phyloP scores from a whole-genome alignment of 2,329 filamentous ascomycete species.

The Helminthosporium solani region DNA sequence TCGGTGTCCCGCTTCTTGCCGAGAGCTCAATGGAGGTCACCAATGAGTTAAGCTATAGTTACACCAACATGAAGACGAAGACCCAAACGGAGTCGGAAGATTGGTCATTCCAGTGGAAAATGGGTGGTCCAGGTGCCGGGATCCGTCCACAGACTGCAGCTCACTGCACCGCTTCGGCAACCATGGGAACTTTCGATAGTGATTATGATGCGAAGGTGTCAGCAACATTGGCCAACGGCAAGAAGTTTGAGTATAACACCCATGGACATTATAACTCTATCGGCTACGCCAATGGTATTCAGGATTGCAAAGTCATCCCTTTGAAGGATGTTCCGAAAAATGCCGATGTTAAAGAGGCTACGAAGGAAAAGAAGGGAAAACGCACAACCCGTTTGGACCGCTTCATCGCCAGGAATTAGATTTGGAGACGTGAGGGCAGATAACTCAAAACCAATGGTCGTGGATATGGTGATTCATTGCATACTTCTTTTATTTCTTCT shows the following conservation, averaged over 20 bases:
- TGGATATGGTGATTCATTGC: no score
- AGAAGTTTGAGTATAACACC: not conserved
- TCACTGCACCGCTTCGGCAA: conserved; percentile 3
- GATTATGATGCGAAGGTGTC: conserved; percentile 1
- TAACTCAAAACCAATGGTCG: conserved; percentile 12
- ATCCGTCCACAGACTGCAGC: conserved; percentile 1
- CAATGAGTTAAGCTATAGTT: not conserved
- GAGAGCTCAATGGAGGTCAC: not conserved
- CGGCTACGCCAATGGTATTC: not conserved
- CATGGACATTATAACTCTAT: conserved; percentile 1
- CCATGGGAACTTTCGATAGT: conserved; percentile 1
- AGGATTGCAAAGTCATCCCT: not conserved
- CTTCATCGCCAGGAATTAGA: not conserved
- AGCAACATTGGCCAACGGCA: not conserved
- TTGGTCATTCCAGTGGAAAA: not conserved
- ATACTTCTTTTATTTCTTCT: no score
- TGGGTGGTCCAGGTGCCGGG: not conserved
- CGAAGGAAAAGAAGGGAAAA: not conserved
- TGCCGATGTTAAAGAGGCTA: not conserved
- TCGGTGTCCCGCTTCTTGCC: not conserved
- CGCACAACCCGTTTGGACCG: not conserved
- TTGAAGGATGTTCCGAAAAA: not conserved
- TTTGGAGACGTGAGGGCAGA: conserved; percentile 33
- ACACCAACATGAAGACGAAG: not conserved
- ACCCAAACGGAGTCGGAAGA: not conserved